These are phyloP conservation scores for Alternaria gaisen DNA, from an alignment of 2,329 filamentous ascomycete genomes.

Conservation along the genomic window DNA sequence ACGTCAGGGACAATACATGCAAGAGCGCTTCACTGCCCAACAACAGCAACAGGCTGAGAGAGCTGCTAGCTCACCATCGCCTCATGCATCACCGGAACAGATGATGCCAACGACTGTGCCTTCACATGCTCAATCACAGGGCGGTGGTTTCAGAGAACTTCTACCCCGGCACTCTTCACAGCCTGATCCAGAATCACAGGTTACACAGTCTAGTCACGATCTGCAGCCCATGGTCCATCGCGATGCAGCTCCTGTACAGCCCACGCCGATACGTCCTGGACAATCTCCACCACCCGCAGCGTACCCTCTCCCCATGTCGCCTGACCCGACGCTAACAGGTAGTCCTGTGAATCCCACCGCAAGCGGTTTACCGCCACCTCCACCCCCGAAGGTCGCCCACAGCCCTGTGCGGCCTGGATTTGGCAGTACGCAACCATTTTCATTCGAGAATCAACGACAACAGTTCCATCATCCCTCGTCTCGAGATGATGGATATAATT, in stretches of 20 bases:
- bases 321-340: slow-evolving; percentile 22
- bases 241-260: slow-evolving; percentile 32
- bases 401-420: slow-evolving; percentile 31
- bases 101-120: slow-evolving; percentile 25
- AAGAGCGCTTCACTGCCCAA: slow-evolving; percentile 44
- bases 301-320: slow-evolving; percentile 40
- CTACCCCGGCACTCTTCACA: slow-evolving; percentile 44
- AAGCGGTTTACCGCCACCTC: slow-evolving; percentile 29
- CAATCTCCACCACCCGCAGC: slow-evolving; percentile 30
- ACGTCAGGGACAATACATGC: slow-evolving; percentile 48
- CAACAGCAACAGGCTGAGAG: slow-evolving; percentile 45
- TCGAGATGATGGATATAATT: slow-evolving; percentile 14
- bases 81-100: slow-evolving; percentile 34
- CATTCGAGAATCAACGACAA: slow-evolving; percentile 21
- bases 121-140: slow-evolving; percentile 23
- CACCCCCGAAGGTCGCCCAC: slow-evolving; percentile 35
- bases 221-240: slow-evolving; percentile 18
- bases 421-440: slow-evolving; percentile 12
- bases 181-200: slow-evolving; percentile 30
- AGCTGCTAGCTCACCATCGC: slow-evolving; percentile 43
- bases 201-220: slow-evolving; percentile 17
- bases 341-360: slow-evolving; percentile 37
- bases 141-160: slow-evolving; percentile 47
- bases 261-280: slow-evolving; percentile 31
- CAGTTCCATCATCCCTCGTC: slow-evolving; percentile 21